phyloP scores from a whole-genome alignment of 371 early-diverging fungal genomes.

The Apophysomyces sp. region DNA sequence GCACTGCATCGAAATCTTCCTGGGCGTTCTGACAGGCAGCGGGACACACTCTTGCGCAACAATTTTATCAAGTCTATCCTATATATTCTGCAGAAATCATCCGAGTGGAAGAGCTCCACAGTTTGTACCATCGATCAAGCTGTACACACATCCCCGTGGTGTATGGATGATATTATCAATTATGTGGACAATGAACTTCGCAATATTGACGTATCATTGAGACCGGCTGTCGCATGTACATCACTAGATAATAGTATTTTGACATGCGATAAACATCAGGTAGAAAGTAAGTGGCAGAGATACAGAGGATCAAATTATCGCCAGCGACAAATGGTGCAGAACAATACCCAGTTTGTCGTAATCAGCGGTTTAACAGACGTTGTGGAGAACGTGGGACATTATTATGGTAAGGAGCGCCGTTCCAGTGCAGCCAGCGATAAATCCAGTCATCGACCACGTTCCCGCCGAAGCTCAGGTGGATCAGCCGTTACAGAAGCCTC shows the following conservation, averaged over 20 bases:
- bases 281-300: conserved; percentile 28
- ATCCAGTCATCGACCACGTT: conserved; percentile 20
- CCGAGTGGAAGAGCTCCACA: conserved; percentile 55
- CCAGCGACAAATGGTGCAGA: conserved; percentile 25
- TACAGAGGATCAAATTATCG: conserved; percentile 28
- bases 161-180: conserved; percentile 42
- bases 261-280: not conserved
- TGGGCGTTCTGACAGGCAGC: conserved; percentile 12
- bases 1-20: conserved; percentile 15
- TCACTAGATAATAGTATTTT: conserved; percentile 15
- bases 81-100: conserved; percentile 50
- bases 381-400: conserved; percentile 42
- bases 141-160: conserved; percentile 38
- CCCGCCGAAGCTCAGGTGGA: conserved; percentile 32
- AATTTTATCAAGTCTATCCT: conserved; percentile 57
- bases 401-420: conserved; percentile 25
- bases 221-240: conserved; percentile 42
- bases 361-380: conserved; percentile 62
- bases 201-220: conserved; percentile 29
- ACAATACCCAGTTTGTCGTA: conserved; percentile 49
- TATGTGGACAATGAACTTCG: conserved; percentile 35
- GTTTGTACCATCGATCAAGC: conserved; percentile 51
- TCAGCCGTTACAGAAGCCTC: not conserved
- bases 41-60: conserved; percentile 42
- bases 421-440: conserved; percentile 49